phyloP scores from a whole-genome alignment of 2,329 filamentous ascomycete genomes.

The Elsinoe fawcettii region DNA sequence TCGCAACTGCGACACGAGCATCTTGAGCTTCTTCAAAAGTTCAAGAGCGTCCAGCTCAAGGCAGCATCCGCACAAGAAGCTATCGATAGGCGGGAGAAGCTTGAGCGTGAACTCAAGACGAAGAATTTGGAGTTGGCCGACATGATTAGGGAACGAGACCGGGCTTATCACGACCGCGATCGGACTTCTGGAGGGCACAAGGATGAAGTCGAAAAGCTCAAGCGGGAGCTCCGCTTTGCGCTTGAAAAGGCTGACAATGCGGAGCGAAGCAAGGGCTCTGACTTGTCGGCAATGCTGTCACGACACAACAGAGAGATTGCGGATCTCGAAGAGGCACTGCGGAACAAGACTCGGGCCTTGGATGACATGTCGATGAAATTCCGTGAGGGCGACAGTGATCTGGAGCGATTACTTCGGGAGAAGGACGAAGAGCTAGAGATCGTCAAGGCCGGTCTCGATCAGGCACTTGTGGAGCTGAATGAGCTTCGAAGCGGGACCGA shows the following conservation, averaged over 20 bases:
- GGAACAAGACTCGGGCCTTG: constrained; percentile 76
- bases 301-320: constrained; percentile 97
- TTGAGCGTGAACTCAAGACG: constrained; percentile 96
- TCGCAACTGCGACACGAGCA: constrained; percentile 94
- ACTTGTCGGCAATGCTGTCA: constrained; percentile 86
- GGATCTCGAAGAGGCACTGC: constrained; percentile 85
- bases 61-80: constrained; percentile 95
- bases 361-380: constrained; percentile 75
- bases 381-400: constrained; percentile 72
- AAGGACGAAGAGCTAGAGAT: constrained; percentile 98
- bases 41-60: constrained; percentile 92
- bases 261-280: constrained; percentile 87
- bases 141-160: constrained; percentile 95
- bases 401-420: constrained; percentile 76
- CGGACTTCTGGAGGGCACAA: constrained; percentile 76
- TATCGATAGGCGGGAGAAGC: constrained; percentile 86
- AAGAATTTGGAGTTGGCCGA: constrained; percentile 98
- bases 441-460: constrained; percentile 96
- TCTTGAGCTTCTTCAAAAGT: constrained; percentile 87
- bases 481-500: constrained; percentile 63
- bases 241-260: constrained; percentile 85
- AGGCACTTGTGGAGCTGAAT: constrained; percentile 85
- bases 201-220: constrained; percentile 90
- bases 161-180: constrained; percentile 88
- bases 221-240: constrained; percentile 86